Conservation (phyloP, 148 eudicot species). For the Rhododendron vialii region DNA sequence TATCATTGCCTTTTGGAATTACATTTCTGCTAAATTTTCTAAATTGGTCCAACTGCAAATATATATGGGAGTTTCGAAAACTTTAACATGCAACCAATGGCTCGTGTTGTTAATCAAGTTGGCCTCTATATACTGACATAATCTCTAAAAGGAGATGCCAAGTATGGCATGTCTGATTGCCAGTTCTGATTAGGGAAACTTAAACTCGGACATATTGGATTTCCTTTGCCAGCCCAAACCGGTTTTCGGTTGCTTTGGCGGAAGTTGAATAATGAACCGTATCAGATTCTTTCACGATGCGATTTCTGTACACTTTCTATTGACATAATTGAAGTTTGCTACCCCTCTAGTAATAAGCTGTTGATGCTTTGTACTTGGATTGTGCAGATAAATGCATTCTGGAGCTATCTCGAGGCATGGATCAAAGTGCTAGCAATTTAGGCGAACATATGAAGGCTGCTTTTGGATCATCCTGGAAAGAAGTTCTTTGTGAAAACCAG, state of each 20-base stretch:
- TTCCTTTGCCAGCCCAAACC: not conserved
- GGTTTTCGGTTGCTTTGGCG: not conserved
- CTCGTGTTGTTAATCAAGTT: not conserved
- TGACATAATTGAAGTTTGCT: not conserved
- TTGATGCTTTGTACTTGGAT: constrained; percentile 3
- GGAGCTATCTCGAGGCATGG: constrained; percentile 44
- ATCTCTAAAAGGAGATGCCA: not conserved
- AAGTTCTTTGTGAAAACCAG: constrained; percentile 59
- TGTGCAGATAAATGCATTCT: constrained; percentile 57
- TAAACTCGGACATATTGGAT: not conserved
- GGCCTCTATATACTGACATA: not conserved
- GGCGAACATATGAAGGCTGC: constrained; percentile 55
- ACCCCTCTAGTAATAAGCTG: not conserved
- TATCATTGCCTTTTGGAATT: not conserved
- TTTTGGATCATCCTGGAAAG: constrained; percentile 74
- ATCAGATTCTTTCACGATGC: not conserved
- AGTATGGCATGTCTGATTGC: not conserved
- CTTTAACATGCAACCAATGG: not conserved
- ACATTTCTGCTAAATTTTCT: not conserved
- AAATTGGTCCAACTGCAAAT: not conserved
- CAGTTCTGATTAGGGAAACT: not conserved
- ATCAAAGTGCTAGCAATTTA: constrained; percentile 46
- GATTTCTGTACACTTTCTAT: not conserved
- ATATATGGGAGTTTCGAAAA: not conserved
- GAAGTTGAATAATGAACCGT: not conserved